Conservation (phyloP, 78 protist genomes). For the Goniomonas avonlea region DNA sequence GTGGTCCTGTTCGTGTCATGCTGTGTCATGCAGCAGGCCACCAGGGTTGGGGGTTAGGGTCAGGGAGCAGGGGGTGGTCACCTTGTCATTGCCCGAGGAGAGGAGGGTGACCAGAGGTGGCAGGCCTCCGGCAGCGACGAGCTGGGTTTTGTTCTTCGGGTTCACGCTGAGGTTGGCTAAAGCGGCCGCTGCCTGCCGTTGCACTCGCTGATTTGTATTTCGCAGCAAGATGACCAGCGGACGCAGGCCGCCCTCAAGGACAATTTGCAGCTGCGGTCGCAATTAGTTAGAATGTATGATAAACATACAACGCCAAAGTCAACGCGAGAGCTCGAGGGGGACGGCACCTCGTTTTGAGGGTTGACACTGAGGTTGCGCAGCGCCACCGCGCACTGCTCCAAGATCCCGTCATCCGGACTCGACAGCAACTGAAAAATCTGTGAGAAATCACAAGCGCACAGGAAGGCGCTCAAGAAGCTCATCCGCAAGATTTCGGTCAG, state of each 20-base stretch:
- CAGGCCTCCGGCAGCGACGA: constrained; percentile 15
- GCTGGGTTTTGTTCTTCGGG: constrained; percentile 28
- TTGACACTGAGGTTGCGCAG: constrained; percentile 24
- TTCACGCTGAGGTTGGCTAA: constrained; percentile 8
- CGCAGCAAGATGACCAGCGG: constrained; percentile 15
- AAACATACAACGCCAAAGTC: too few species aligned
- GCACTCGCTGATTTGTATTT: not conserved
- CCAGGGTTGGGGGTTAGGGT: too few species aligned
- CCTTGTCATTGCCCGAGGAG: not conserved
- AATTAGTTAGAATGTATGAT: too few species aligned
- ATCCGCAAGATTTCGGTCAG: too few species aligned
- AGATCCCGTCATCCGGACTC: constrained; percentile 15
- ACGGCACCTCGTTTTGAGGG: constrained; percentile 36
- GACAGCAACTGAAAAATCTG: constrained; percentile 10
- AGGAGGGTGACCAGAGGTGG: constrained; percentile 20
- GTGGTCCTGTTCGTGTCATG: too few species aligned
- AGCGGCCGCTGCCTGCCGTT: constrained; percentile 23
- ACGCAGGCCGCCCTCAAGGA: constrained; percentile 16
- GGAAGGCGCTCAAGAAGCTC: too few species aligned
- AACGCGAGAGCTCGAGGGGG: too few species aligned
- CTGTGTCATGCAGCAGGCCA: too few species aligned
- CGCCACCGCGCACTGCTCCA: constrained; percentile 25
- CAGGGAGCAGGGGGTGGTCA: too few species aligned
- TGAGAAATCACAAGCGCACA: too few species aligned
- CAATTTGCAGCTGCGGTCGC: constrained; percentile 29